Conservation (phyloP, 208 protist genomes). For the Leishmania gerbilli region DNA sequence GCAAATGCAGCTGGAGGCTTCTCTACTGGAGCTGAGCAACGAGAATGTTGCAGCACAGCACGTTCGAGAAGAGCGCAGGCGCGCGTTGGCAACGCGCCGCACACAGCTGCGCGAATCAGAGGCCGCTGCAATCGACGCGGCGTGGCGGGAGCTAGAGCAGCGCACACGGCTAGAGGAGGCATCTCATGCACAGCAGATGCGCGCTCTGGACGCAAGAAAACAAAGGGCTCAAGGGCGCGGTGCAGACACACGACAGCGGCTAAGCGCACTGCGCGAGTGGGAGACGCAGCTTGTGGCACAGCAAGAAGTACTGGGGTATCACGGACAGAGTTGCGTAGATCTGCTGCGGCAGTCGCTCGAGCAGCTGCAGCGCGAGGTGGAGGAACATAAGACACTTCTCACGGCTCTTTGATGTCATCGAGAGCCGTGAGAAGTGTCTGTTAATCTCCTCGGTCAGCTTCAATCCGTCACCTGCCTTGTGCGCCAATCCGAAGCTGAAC, state of each 20-base stretch:
- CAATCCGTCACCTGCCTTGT: not conserved
- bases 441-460: not conserved
- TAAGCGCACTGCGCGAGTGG: constrained; percentile 30
- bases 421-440: too few species aligned
- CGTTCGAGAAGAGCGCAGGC: constrained; percentile 18
- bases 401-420: not conserved
- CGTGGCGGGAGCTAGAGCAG: constrained; percentile 20
- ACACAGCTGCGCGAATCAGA: constrained; percentile 27
- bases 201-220: constrained; percentile 26
- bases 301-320: constrained; percentile 29
- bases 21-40: constrained; percentile 37
- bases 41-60: constrained; percentile 36
- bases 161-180: constrained; percentile 28
- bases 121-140: constrained; percentile 11
- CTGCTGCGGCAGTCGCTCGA: constrained; percentile 28
- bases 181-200: constrained; percentile 30
- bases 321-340: constrained; percentile 21
- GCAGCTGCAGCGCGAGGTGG: constrained; percentile 34
- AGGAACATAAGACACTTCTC: constrained; percentile 23
- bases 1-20: constrained; percentile 39
- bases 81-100: constrained; percentile 27
- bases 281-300: constrained; percentile 30
- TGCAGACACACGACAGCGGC: constrained; percentile 17
- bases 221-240: constrained; percentile 25
- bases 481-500: not conserved